Evolutionary conservation across 192 early-diverging fungal species (phyloP).

Genomic region (Coemansia nantahalensis): DNA sequence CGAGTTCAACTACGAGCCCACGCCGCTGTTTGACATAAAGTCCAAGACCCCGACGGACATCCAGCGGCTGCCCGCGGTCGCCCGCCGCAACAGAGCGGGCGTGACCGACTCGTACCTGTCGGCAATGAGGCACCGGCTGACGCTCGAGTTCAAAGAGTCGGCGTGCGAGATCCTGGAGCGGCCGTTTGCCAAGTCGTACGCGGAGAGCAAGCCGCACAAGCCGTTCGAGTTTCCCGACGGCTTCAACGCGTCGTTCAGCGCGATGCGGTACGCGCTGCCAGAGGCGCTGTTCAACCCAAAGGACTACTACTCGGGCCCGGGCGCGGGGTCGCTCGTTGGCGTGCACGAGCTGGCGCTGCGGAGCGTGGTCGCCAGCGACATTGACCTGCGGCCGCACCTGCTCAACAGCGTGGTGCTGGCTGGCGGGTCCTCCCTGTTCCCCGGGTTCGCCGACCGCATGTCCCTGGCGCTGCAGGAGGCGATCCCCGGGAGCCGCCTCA

Average conservation of each 20-base stretch:
- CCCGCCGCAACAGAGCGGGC: slow-evolving; percentile 15
- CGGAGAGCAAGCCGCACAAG: slow-evolving; percentile 68
- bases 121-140: slow-evolving; percentile 69
- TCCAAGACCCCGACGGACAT: slow-evolving; percentile 73
- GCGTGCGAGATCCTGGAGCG: slow-evolving; percentile 73
- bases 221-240: slow-evolving; percentile 95
- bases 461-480: too few relatives aligned
- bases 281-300: slow-evolving; percentile 87
- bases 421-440: too few relatives aligned
- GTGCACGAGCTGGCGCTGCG: slow-evolving; percentile 73
- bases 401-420: too few relatives aligned
- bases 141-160: slow-evolving; percentile 94
- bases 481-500: too few relatives aligned
- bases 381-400: too few relatives aligned
- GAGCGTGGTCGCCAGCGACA: too few relatives aligned
- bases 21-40: slow-evolving; percentile 81
- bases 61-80: slow-evolving; percentile 59
- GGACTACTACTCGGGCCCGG: slow-evolving; percentile 50
- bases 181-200: slow-evolving; percentile 17
- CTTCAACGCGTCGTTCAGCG: slow-evolving; percentile 79
- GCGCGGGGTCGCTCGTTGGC: slow-evolving; percentile 39
- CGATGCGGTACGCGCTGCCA: slow-evolving; percentile 75
- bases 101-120: slow-evolving; percentile 61
- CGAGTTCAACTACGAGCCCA: slow-evolving; percentile 61
- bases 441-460: too few relatives aligned